Evolutionary conservation across 2,329 filamentous ascomycete species (phyloP), one percentile per base, ranked within the genome.

Genomic region (Pseudonectria buxi): DNA sequence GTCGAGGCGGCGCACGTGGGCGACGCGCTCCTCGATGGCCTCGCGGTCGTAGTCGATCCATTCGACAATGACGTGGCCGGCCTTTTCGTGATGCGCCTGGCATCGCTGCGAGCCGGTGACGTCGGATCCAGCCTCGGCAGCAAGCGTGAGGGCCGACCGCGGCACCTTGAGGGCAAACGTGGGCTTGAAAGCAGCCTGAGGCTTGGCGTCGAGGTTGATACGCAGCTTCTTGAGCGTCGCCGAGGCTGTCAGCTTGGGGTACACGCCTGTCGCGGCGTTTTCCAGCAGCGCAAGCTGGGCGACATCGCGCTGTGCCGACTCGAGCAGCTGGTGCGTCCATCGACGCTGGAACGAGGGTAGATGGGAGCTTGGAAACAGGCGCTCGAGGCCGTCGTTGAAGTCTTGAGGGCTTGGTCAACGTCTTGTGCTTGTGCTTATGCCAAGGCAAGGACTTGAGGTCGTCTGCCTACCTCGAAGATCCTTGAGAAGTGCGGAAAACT

Each of bases 361-460:
- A 38, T 65, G 57, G 2, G 59, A 57, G 6, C 59, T 54, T 11
- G 66, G 67, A 50, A 69, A 69, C 31, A 69, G 57, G 30, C 65
- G 62, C 40, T 69, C 66, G 10, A 70, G 54, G 27, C 67, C 65
- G 49, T 70, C 63, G 48, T 69, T 70, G 50, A 64, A 68, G 49
- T 68, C 65, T 14, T 15, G 14, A 4, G 5, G 16, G 27, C 9
- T 25, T 6, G 13, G 29, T 15, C 16, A 10, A 28, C 15, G 13
- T 28, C n/a, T 14, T 10, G 24, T 32, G n/a, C n/a, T n/a, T n/a
- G n/a, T n/a, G n/a, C n/a, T n/a, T n/a, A n/a, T n/a, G n/a, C n/a
- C n/a, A n/a, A n/a, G n/a, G n/a, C n/a, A n/a, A n/a, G n/a, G n/a
- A n/a, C n/a, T n/a, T n/a, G n/a, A n/a, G n/a, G n/a, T n/a, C n/a